phyloP scores from a whole-genome alignment of 208 protist species.

The Trypanosoma rangeli region DNA sequence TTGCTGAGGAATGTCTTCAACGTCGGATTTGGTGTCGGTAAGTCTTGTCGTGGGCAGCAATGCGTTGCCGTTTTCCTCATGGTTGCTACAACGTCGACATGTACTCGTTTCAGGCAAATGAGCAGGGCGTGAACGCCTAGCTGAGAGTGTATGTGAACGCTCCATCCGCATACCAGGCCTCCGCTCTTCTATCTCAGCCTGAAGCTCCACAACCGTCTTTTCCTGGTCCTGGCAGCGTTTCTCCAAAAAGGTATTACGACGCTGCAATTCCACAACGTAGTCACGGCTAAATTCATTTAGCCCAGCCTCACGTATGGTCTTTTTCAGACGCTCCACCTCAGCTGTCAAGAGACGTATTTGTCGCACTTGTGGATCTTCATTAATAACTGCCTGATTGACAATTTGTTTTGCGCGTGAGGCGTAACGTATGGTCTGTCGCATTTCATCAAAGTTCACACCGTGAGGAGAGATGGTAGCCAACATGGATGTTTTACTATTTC shows the following conservation, averaged over 20 bases:
- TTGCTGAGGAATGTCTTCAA: constrained; percentile 6
- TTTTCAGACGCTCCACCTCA: constrained; percentile 61
- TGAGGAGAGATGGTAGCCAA: constrained; percentile 46
- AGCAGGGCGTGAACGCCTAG: constrained; percentile 2
- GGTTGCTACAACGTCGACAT: background rate
- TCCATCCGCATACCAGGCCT: constrained; percentile 22
- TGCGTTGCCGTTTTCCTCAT: background rate
- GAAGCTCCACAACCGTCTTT: constrained; percentile 45
- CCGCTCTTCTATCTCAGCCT: constrained; percentile 41
- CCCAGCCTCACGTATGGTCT: constrained; percentile 57
- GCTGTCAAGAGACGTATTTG: constrained; percentile 51
- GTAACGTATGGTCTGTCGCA: constrained; percentile 59
- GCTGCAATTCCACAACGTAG: constrained; percentile 49
- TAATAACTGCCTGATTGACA: constrained; percentile 87
- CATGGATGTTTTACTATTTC: constrained; percentile 54
- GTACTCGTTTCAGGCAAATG: constrained; percentile 12
- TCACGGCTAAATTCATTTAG: constrained; percentile 61
- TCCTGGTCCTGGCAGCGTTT: constrained; percentile 63
- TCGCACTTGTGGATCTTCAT: constrained; percentile 88
- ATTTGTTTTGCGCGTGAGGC: constrained; percentile 86
- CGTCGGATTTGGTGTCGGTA: background rate
- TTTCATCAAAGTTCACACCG: constrained; percentile 45
- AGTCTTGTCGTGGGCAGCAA: background rate
- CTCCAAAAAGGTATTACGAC: constrained; percentile 26
- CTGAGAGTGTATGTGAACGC: constrained; percentile 18